Conservation (phyloP, 2,329 filamentous ascomycete species). For the Trichoderma lentiforme region DNA sequence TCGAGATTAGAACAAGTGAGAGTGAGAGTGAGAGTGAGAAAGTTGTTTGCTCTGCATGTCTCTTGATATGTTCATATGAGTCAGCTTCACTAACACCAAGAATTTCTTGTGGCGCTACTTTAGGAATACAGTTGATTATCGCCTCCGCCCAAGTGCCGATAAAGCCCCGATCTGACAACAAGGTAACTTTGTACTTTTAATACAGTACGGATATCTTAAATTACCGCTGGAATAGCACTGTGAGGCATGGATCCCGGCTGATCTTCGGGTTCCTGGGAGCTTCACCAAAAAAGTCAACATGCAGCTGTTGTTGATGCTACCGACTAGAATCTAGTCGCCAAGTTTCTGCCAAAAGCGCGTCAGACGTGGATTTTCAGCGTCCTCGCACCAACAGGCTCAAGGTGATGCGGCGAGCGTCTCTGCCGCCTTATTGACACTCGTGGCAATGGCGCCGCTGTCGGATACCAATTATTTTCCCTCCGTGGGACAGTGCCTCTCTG, state of each 20-base stretch:
- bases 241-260: not conserved
- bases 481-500: slow-evolving; percentile 78
- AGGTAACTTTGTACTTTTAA: not conserved
- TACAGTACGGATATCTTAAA: not conserved
- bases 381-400: slow-evolving; percentile 25
- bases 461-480: slow-evolving; percentile 77
- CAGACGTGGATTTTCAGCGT: slow-evolving; percentile 23
- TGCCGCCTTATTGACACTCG: slow-evolving; percentile 47
- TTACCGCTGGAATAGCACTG: not conserved
- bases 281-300: slow-evolving; percentile 21
- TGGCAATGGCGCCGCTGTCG: slow-evolving; percentile 67
- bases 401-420: slow-evolving; percentile 40
- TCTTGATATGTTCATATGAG: not conserved
- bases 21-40: not conserved
- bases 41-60: not conserved
- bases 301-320: slow-evolving; percentile 15
- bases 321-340: not conserved
- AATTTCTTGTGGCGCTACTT: slow-evolving; percentile 7
- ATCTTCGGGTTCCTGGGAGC: slow-evolving; percentile 19
- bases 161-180: slow-evolving; percentile 22
- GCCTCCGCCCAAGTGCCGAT: slow-evolving; percentile 19
- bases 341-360: slow-evolving; percentile 12
- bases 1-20: not conserved
- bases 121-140: not conserved
- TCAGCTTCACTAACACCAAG: slow-evolving; percentile 18